Conservation (phyloP, 495 filamentous ascomycete genomes). For the Podospora didyma region DNA sequence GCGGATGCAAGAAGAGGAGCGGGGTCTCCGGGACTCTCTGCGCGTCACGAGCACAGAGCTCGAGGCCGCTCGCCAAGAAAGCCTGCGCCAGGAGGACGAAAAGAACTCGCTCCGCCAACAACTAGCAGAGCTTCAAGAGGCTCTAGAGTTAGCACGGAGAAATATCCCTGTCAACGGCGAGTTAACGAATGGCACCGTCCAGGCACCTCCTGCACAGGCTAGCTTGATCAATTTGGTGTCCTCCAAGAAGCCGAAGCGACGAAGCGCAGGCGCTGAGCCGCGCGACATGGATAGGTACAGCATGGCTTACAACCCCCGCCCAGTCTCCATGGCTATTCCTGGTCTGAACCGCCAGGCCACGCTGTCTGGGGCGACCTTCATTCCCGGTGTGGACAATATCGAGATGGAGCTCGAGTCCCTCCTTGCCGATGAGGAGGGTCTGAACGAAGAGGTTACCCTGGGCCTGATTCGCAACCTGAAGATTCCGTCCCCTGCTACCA, state of each 20-base stretch:
- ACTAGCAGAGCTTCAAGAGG: constrained; percentile 83
- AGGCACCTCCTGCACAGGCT: constrained; percentile 50
- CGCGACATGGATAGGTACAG: constrained; percentile 82
- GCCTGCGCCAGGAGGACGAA: constrained; percentile 71
- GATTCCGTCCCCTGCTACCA: constrained; percentile 80
- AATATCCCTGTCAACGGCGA: constrained; percentile 62
- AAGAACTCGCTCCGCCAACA: constrained; percentile 81
- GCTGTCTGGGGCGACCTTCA: constrained; percentile 61
- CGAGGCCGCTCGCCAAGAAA: constrained; percentile 65
- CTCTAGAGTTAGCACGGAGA: constrained; percentile 81
- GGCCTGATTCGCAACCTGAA: constrained; percentile 94
- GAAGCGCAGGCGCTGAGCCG: constrained; percentile 88
- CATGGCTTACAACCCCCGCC: constrained; percentile 86
- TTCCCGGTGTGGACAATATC: constrained; percentile 78
- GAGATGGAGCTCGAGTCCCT: constrained; percentile 91
- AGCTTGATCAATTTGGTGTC: constrained; percentile 95
- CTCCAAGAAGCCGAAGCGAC: constrained; percentile 92
- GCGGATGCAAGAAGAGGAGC: constrained; percentile 89
- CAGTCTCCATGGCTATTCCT: constrained; percentile 85
- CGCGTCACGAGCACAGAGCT: constrained; percentile 72
- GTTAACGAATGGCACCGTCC: constrained; percentile 57
- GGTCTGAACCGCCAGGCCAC: constrained; percentile 60
- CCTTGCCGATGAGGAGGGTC: constrained; percentile 86
- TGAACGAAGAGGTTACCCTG: constrained; percentile 95
- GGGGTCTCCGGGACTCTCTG: constrained; percentile 72